Conservation (phyloP, 352 stramenopile genomes). For the Blastocystis sp. region DNA sequence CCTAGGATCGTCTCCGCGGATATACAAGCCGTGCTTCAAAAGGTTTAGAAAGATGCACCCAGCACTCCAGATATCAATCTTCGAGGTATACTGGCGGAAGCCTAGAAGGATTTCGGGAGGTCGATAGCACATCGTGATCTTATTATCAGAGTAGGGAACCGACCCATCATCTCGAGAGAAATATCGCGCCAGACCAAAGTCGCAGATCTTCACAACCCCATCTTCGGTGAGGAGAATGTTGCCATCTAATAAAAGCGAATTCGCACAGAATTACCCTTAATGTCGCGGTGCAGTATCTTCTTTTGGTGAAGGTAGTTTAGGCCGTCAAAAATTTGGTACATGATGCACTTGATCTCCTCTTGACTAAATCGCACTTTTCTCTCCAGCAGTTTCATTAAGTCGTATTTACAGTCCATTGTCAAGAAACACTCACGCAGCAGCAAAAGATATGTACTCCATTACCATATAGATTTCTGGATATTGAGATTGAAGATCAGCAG, state of each 20-base stretch:
- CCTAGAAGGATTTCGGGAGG: conserved; percentile 35
- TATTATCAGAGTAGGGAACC: conserved; percentile 26
- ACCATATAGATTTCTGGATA: conserved; percentile 60
- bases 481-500: not conserved
- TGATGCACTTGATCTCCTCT: conserved; percentile 53
- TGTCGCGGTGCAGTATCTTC: conserved; percentile 45
- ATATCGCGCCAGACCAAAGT: conserved; percentile 35
- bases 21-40: conserved; percentile 63
- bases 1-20: conserved; percentile 70
- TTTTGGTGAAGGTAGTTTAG: conserved; percentile 2
- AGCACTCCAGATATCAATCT: conserved; percentile 82
- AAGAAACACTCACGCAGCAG: not conserved
- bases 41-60: conserved; percentile 69
- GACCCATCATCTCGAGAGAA: conserved; percentile 19
- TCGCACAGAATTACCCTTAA: not conserved
- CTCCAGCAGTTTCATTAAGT: not conserved
- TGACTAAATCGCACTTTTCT: conserved; percentile 24
- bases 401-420: conserved; percentile 1
- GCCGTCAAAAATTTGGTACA: conserved; percentile 40
- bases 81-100: conserved; percentile 62
- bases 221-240: conserved; percentile 51
- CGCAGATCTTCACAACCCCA: conserved; percentile 44
- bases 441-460: conserved; percentile 57
- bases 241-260: not conserved
- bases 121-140: conserved; percentile 57